Evolutionary conservation across 106 monocot genomes (phyloP), one percentile per base, ranked within the genome.

Genomic region (Narthecium ossifragum): DNA sequence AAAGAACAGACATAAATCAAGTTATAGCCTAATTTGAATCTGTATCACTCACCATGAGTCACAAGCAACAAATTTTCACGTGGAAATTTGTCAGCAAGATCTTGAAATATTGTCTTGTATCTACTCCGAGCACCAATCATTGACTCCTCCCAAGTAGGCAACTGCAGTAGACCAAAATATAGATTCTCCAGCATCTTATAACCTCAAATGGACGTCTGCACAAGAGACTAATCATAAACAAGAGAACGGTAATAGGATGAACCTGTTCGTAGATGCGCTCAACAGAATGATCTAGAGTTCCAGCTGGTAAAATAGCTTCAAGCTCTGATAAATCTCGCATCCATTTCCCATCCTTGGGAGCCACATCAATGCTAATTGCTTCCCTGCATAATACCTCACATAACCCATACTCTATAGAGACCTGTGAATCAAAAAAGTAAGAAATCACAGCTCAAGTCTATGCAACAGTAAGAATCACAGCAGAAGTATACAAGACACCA

Each of bases 341-440:
- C 93, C 88, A 93, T 1, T 46, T 79, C 22, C 62, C 72, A 63
- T 80, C 68, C 28, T 59, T 77, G 27, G 90, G 82, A 59, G 45
- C 76, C 8, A 18, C 26, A 26, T 27, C 15, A 24, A 11, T 8
- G 6, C 67, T 43, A 36, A 89, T 86, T 49, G 85, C 52, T 51
- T 31, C 59, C 17, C 55, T 32, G 26, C 63, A 74, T 26, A 93
- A 36, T 34, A 83, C 55, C 74, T 93, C 93, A 55, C 79, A 85
- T 46, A 88, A 56, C 23, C 93, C 93, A 41, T 81, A 82, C 55
- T 93, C 93, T 50, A 93, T 83, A 34, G 85, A 82, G n/a, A 78
- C 88, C 93, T 93, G 73, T 31, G 55, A 27, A 67, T 33, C 5
- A 30, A 10, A 39, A 38, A 51, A 50, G 24, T 8, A 10, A 59